Base-by-base conservation (phyloP, 176 grass and related monocot genomes). In the Oryza longistaminata region DNA sequence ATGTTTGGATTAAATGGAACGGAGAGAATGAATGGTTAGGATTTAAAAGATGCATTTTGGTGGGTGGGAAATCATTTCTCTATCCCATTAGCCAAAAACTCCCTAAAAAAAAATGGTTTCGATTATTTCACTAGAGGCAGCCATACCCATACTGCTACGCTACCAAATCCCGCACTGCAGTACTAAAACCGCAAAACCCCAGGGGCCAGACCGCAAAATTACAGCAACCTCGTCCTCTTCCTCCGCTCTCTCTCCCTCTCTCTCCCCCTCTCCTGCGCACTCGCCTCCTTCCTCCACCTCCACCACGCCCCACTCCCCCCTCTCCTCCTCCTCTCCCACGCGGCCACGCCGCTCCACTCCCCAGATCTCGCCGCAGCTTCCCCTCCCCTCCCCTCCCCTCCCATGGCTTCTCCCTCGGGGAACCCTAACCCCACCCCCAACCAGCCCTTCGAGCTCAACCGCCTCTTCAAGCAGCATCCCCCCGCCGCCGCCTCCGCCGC, bases 381-480 rank as follows among this genome's bases (percentile, higher is more conserved):
- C 7, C 50, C 33, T 73, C 69, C n/a, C 40, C 40, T 43, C 40
- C 42, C 52, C 27, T 19, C 50, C 7, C 16, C 42, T 43, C 42
- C 42, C 52, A 97, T 97, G 95, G 92, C 92, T 9, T 91, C 92
- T 15, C 95, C 92, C 0, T 77, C 88, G 50, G 87, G 90, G 61
- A 94, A 85, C 43, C 87, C 92, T 77, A 91, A 88, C 71, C 81
- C 88, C 6, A 15, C 85, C 12, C 44, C 83, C 1, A 88, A 52
- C 34, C 61, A 48, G 0, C 82, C 86, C 24, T 94, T 90, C 75
- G 88, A 94, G 45, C n/a, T 74, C 33, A 34, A 52, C 31, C 85
- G 75, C 40, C 87, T 97, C 24, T 88, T 93, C 66, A 91, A 83
- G 77, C 88, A 83, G 5, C 53, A 40, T 7, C 13, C 46, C 12